These are phyloP conservation scores for Obba rivulosa DNA, from an alignment of 768 basidiomycete genomes.

Conservation along the genomic window DNA sequence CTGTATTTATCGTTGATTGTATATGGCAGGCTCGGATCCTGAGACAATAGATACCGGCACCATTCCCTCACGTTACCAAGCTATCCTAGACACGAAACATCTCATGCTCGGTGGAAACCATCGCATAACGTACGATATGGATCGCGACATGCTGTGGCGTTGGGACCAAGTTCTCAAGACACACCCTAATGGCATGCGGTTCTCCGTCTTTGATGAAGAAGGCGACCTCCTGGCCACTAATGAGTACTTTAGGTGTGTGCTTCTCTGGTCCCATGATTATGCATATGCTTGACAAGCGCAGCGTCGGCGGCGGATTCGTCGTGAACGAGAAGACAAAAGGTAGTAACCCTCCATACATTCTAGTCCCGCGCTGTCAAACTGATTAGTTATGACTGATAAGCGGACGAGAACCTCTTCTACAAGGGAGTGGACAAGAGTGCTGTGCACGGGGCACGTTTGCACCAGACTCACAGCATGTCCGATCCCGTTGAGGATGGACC, in stretches of 20 bases:
- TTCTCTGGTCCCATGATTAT: background rate
- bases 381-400: constrained; percentile 27
- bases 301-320: constrained; percentile 91
- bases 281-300: constrained; percentile 15
- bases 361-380: background rate
- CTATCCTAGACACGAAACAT: constrained; percentile 59
- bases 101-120: constrained; percentile 71
- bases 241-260: constrained; percentile 73
- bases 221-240: constrained; percentile 91
- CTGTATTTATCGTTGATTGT: background rate
- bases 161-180: constrained; percentile 87
- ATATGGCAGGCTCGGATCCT: constrained; percentile 65
- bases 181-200: constrained; percentile 91
- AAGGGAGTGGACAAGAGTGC: constrained; percentile 80
- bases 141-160: constrained; percentile 89
- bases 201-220: constrained; percentile 74
- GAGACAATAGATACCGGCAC: constrained; percentile 90
- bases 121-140: constrained; percentile 80
- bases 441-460: constrained; percentile 76
- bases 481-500: constrained; percentile 27
- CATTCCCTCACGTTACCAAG: constrained; percentile 68
- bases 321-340: constrained; percentile 94
- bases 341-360: constrained; percentile 16
- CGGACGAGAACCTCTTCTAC: constrained; percentile 93
- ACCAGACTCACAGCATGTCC: constrained; percentile 49